Percentiles rank a stretch among this genome's conserved stretches.
phyloP scores from a whole-genome alignment of 1,284 basidiomycete species.

The Athelia sp. region DNA sequence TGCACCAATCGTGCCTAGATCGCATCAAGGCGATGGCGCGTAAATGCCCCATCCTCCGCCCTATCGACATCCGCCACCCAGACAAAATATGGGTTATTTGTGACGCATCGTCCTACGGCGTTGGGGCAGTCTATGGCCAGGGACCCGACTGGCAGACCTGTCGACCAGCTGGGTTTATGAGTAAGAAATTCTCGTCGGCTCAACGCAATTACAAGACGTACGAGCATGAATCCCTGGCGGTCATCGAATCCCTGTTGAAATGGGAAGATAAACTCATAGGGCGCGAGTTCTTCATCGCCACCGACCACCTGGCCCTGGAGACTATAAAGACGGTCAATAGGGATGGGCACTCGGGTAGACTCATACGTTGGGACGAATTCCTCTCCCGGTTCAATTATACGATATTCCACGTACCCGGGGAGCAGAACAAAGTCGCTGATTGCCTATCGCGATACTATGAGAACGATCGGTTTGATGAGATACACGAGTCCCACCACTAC shows the following conservation, averaged over 20 bases:
- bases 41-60: not conserved
- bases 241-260: slow-evolving; percentile 27
- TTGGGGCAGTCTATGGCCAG: slow-evolving; percentile 24
- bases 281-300: slow-evolving; percentile 23
- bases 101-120: slow-evolving; percentile 18
- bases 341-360: not conserved
- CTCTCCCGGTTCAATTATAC: slow-evolving; percentile 24
- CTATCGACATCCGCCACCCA: slow-evolving; percentile 10
- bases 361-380: slow-evolving; percentile 4
- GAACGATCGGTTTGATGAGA: slow-evolving; percentile 9
- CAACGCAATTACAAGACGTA: slow-evolving; percentile 34
- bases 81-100: slow-evolving; percentile 21
- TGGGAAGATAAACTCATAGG: slow-evolving; percentile 27
- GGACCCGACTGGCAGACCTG: slow-evolving; percentile 21
- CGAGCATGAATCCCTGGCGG: slow-evolving; percentile 29
- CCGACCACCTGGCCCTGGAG: slow-evolving; percentile 30
- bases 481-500: not conserved
- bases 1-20: not conserved
- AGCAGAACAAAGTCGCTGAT: slow-evolving; percentile 26
- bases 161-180: slow-evolving; percentile 27
- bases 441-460: slow-evolving; percentile 20
- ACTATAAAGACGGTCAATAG: not conserved
- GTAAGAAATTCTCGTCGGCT: slow-evolving; percentile 28
- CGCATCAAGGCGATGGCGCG: not conserved
- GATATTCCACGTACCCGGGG: slow-evolving; percentile 22